These are phyloP conservation scores for Auriculariales sp. DNA, from an alignment of 768 basidiomycete genomes.

Conservation along the genomic window DNA sequence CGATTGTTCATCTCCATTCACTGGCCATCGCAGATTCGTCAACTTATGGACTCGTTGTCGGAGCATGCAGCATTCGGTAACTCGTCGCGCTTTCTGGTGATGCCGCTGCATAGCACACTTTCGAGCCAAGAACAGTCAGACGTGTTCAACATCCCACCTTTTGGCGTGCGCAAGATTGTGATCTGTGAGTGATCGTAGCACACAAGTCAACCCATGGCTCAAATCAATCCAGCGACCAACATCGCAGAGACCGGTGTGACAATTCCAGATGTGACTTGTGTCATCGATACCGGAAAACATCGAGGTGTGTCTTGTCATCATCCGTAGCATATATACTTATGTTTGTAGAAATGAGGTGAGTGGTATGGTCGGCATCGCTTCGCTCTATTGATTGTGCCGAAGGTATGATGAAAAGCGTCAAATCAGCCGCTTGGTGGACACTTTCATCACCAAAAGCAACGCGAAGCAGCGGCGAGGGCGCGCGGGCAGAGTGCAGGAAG, in stretches of 20 bases:
- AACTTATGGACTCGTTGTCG: conserved; percentile 63
- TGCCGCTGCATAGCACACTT: conserved; percentile 84
- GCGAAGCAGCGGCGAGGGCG: conserved; percentile 81
- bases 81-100: conserved; percentile 52
- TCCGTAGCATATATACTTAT: neutral
- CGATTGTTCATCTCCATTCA: no score
- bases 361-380: neutral
- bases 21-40: no score
- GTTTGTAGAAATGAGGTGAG: neutral
- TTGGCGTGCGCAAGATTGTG: conserved; percentile 80
- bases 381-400: neutral
- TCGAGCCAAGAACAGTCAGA: conserved; percentile 82
- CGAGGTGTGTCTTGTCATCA: conserved; percentile 34
- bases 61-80: conserved; percentile 66
- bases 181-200: conserved; percentile 54
- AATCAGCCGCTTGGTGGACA: conserved; percentile 80
- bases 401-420: conserved; percentile 97
- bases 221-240: conserved; percentile 52
- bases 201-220: neutral
- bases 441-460: conserved; percentile 83
- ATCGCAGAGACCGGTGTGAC: conserved; percentile 97
- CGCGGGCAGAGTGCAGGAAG: conserved; percentile 80
- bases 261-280: conserved; percentile 94
- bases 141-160: conserved; percentile 79
- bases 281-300: conserved; percentile 89